Evolutionary conservation across 1,284 basidiomycete genomes (phyloP).

Genomic region (Xerocomus amazonicus): DNA sequence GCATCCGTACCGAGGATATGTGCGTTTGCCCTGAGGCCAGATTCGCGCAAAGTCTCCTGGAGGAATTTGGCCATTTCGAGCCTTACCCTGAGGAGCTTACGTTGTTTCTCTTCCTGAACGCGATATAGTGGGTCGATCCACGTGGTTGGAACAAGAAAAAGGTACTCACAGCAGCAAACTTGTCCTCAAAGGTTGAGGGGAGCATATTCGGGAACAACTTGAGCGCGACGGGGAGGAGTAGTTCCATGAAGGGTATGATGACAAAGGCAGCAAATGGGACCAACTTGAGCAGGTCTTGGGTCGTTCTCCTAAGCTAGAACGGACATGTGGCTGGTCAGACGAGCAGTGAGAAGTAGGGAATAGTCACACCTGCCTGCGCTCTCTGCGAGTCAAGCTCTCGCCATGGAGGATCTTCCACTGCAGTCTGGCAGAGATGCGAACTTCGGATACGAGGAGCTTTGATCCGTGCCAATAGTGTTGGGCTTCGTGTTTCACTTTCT

Average conservation of each 20-base stretch:
- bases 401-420: conserved; percentile 93
- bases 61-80: conserved; percentile 99
- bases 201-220: conserved; percentile 99
- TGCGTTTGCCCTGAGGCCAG: conserved; percentile 86
- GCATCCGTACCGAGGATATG: conserved; percentile 92
- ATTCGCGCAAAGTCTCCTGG: conserved; percentile 95
- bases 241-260: conserved; percentile 97
- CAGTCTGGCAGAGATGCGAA: conserved; percentile 84
- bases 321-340: conserved; percentile 3
- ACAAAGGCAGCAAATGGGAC: conserved; percentile 96
- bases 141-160: background rate
- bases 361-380: conserved; percentile 81
- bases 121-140: background rate
- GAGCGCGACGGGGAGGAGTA: conserved; percentile 94
- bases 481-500: conserved; percentile 92
- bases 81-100: conserved; percentile 91
- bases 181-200: conserved; percentile 97
- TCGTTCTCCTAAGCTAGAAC: conserved; percentile 83
- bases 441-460: conserved; percentile 92
- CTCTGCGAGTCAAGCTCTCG: conserved; percentile 86
- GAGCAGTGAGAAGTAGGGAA: background rate
- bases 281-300: conserved; percentile 86
- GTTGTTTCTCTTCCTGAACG: conserved; percentile 91
- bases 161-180: conserved; percentile 77
- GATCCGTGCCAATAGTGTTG: conserved; percentile 97